phyloP scores from a whole-genome alignment of 768 basidiomycete genomes.

The Tricholoma matsutake region DNA sequence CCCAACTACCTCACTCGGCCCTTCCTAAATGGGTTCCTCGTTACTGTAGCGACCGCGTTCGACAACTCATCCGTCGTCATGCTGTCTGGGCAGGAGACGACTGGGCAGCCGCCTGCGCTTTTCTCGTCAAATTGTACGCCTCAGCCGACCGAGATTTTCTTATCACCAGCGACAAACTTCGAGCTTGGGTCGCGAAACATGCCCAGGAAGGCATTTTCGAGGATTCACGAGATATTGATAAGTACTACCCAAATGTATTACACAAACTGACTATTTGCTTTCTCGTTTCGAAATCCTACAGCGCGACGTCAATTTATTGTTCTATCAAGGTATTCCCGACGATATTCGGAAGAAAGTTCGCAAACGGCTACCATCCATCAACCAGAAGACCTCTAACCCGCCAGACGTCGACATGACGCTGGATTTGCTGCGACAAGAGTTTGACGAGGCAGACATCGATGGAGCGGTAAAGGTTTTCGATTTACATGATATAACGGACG shows the following conservation, averaged over 20 bases:
- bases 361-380: not conserved
- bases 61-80: not conserved
- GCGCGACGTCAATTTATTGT: not conserved
- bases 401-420: not conserved
- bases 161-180: not conserved
- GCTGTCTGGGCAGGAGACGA: not conserved
- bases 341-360: no score
- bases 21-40: not conserved
- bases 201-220: not conserved
- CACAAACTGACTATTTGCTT: not conserved
- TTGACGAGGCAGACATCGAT: not conserved
- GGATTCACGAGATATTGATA: not conserved
- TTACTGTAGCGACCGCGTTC: not conserved
- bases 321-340: not conserved
- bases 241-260: not conserved
- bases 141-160: not conserved
- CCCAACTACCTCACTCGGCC: not conserved
- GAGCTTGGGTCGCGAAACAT: not conserved
- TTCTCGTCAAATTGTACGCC: not conserved
- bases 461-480: not conserved
- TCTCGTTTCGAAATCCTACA: not conserved
- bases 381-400: no score
- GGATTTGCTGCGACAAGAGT: not conserved
- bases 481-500: not conserved
- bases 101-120: not conserved